These are phyloP conservation scores for Decorospora gaudefroyi DNA, from an alignment of 2,329 filamentous ascomycete genomes.

Conservation along the genomic window DNA sequence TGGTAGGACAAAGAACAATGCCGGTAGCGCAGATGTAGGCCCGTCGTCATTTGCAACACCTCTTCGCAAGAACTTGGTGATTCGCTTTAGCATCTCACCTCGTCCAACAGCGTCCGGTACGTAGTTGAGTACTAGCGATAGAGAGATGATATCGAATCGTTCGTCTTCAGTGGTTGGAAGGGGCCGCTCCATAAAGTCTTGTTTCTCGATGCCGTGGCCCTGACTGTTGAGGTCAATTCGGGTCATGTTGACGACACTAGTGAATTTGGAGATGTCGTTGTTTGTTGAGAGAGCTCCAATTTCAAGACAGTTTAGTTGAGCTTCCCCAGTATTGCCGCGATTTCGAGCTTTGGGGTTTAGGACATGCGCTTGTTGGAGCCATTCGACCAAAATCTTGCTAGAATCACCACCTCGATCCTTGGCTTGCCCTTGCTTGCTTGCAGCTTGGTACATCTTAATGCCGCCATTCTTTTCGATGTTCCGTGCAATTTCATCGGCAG, in stretches of 20 bases:
- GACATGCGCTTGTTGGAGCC: conserved; percentile 53
- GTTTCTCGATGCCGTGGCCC: conserved; percentile 75
- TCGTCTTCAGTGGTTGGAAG: conserved; percentile 66
- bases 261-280: conserved; percentile 77
- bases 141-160: conserved; percentile 84
- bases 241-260: conserved; percentile 70
- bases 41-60: conserved; percentile 10
- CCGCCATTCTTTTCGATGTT: conserved; percentile 63
- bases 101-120: conserved; percentile 75
- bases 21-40: conserved; percentile 53
- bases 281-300: conserved; percentile 82
- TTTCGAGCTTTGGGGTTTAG: conserved; percentile 18
- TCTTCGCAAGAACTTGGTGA: conserved; percentile 40
- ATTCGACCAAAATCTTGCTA: conserved; percentile 62
- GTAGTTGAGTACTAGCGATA: conserved; percentile 93
- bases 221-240: conserved; percentile 93
- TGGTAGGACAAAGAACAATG: conserved; percentile 86
- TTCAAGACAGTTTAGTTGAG: conserved; percentile 72
- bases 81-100: conserved; percentile 75
- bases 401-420: conserved; percentile 66
- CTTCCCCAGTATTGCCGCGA: conserved; percentile 3
- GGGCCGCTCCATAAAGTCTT: conserved; percentile 92
- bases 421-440: conserved; percentile 66
- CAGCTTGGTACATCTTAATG: conserved; percentile 63
- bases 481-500: conserved; percentile 51